These are phyloP conservation scores for Cucumis hystrix DNA, from an alignment of 306 rosid species.

Conservation along the genomic window DNA sequence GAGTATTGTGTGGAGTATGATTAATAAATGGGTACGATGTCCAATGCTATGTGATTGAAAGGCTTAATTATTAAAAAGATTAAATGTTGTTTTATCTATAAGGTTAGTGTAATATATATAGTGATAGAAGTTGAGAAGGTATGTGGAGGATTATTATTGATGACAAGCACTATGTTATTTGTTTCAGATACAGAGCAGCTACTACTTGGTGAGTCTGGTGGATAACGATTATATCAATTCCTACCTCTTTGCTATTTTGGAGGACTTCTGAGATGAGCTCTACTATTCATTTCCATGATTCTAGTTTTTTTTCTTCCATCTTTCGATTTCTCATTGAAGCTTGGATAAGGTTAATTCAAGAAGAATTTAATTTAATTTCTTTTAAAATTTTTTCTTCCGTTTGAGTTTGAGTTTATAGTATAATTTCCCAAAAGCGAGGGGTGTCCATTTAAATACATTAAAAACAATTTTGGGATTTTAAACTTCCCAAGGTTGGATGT, in stretches of 20 bases:
- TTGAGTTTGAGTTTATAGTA: not conserved
- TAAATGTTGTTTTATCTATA: not conserved
- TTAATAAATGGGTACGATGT: not conserved
- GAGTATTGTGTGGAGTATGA: not conserved
- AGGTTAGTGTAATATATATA: not conserved
- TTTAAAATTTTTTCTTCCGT: not conserved
- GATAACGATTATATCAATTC: slow-evolving; percentile 68
- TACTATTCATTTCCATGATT: not conserved
- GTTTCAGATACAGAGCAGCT: slow-evolving; percentile 55
- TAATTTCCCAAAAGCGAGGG: not conserved
- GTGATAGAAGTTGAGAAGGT: not conserved
- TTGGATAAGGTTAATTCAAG: not conserved
- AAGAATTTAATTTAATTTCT: not conserved
- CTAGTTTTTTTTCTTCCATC: not conserved
- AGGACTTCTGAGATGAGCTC: slow-evolving; percentile 30
- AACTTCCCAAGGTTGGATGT: not conserved
- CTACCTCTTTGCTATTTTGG: slow-evolving; percentile 55
- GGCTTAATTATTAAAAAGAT: not conserved
- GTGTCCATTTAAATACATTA: not conserved
- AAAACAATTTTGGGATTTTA: not conserved
- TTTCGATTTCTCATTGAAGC: not conserved
- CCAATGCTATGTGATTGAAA: too few relatives aligned
- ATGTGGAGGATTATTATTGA: not conserved
- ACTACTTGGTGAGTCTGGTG: slow-evolving; percentile 92
- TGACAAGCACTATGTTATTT: not conserved